A percentile compares a stretch with the other conserved stretches of the same genome.
phyloP scores from a whole-genome alignment of 164 flowering plant genomes.

The Liquidambar formosana region DNA sequence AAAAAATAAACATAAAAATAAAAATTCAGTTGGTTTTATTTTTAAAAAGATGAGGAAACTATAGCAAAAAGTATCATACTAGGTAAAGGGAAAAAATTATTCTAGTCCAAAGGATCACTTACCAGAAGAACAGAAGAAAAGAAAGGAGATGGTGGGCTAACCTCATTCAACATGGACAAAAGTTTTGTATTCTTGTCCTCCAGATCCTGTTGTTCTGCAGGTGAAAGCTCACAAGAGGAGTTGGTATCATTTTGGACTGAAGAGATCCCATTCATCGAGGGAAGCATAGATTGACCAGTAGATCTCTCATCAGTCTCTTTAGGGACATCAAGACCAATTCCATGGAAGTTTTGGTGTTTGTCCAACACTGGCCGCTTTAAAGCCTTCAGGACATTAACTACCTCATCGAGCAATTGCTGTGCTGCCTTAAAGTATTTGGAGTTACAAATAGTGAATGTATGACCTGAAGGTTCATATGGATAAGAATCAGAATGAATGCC shows the following conservation, averaged over 20 bases:
- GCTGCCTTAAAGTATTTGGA: constrained; percentile 74
- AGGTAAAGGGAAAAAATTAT: neutral
- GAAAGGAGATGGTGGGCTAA: constrained; percentile 17
- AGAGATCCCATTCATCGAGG: constrained; percentile 24
- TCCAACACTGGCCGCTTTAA: constrained; percentile 43
- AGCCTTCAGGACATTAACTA: constrained; percentile 66
- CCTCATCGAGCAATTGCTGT: constrained; percentile 83
- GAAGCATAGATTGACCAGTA: constrained; percentile 8
- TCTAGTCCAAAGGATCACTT: neutral
- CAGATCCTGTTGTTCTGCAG: constrained; percentile 67
- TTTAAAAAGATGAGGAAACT: neutral
- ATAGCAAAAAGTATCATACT: neutral
- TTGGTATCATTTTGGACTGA: constrained; percentile 39
- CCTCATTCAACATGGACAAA: constrained; percentile 84
- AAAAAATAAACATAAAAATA: neutral
- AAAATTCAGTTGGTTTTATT: neutral
- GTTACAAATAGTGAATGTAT: constrained; percentile 37
- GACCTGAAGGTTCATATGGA: constrained; percentile 32
- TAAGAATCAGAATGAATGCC: constrained; percentile 25
- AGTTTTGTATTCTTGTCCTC: constrained; percentile 75
- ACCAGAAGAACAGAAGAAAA: neutral
- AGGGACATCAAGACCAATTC: constrained; percentile 27
- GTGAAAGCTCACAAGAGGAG: constrained; percentile 49
- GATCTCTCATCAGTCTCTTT: constrained; percentile 40
- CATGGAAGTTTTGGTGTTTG: constrained; percentile 28